phyloP scores from a whole-genome alignment of 257 asterid species.

The Solanum infundibuliforme region DNA sequence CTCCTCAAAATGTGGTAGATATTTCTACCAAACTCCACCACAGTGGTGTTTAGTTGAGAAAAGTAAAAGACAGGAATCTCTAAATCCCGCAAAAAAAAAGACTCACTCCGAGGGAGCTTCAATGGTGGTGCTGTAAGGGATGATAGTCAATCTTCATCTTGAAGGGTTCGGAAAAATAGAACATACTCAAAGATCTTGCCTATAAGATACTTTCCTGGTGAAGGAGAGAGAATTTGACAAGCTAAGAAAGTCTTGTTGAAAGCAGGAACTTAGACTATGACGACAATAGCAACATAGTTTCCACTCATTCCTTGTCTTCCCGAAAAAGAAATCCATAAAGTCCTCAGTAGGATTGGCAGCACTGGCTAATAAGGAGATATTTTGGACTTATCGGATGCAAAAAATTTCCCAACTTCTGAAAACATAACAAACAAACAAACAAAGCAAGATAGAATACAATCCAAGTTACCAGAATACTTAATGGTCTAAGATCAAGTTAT shows the following conservation, averaged over 20 bases:
- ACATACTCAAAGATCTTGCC: neutral
- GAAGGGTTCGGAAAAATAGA: neutral
- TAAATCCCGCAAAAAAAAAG: neutral
- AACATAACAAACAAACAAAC: neutral
- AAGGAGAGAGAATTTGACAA: neutral
- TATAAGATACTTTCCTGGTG: neutral
- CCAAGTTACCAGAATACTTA: neutral
- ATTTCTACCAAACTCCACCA: neutral
- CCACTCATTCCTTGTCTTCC: neutral
- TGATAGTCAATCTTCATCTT: neutral
- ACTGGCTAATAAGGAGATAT: neutral
- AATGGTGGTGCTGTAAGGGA: neutral
- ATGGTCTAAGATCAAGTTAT: neutral
- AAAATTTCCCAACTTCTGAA: neutral
- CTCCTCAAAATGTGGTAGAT: neutral
- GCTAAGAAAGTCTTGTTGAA: neutral
- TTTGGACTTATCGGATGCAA: neutral
- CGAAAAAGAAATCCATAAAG: neutral
- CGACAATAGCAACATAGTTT: neutral
- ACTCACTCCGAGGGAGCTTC: neutral
- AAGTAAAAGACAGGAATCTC: neutral
- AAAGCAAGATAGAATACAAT: neutral
- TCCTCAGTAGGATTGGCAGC: neutral
- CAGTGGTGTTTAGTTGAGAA: neutral
- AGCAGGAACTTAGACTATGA: neutral